These are phyloP conservation scores for Vaccinium myrtillus DNA, from an alignment of 148 eudicot species.

Conservation along the genomic window DNA sequence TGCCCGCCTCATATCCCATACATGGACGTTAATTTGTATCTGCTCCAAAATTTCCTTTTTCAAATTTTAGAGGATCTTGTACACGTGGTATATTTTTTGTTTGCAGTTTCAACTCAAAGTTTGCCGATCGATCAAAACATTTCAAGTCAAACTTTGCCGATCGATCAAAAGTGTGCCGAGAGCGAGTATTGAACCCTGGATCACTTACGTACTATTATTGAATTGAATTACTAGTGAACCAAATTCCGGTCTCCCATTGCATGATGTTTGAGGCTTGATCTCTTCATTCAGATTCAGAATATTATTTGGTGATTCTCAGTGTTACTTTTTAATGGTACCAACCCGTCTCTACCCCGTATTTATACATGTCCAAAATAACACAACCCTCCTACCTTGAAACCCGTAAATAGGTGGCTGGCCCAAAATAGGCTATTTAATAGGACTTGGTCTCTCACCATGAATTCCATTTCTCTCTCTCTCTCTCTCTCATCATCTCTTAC, in stretches of 20 bases:
- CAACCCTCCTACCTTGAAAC: conserved; percentile 4
- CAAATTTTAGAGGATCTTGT: neutral
- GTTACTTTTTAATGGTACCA: too few relatives aligned
- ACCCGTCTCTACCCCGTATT: too few relatives aligned
- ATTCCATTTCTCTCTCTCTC: neutral
- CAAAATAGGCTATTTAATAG: neutral
- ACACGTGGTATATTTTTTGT: neutral
- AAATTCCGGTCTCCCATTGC: too few relatives aligned
- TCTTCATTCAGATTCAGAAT: too few relatives aligned
- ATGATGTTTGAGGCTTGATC: too few relatives aligned
- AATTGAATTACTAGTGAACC: too few relatives aligned
- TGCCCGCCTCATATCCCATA: neutral
- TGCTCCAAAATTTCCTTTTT: neutral
- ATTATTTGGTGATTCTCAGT: too few relatives aligned
- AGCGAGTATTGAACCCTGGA: too few relatives aligned
- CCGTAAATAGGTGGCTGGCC: conserved; percentile 10
- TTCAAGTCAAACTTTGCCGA: too few relatives aligned
- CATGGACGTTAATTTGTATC: neutral
- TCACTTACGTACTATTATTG: too few relatives aligned
- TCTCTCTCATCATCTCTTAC: too few relatives aligned
- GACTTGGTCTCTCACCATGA: conserved; percentile 15
- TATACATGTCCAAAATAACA: neutral
- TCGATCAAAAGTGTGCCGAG: too few relatives aligned
- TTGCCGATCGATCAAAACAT: neutral
- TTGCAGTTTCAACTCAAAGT: neutral